phyloP scores from a whole-genome alignment of 352 stramenopile species.

The Elongisporangium anandrum region DNA sequence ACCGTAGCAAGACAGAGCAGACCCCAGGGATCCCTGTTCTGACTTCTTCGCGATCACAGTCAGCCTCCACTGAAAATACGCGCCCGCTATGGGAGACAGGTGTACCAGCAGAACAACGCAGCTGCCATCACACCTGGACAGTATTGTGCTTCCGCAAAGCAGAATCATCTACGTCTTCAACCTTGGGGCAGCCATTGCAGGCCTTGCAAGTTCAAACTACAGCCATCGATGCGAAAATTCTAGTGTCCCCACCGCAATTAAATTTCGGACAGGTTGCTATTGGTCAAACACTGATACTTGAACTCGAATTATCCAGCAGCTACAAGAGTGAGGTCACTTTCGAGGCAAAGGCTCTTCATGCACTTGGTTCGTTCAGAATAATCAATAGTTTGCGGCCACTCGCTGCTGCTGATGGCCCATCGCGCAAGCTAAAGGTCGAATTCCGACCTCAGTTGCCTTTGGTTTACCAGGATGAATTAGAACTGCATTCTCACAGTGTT shows the following conservation, averaged over 20 bases:
- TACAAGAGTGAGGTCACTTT: conserved; percentile 32
- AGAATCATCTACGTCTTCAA: conserved; percentile 5
- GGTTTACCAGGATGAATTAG: conserved; percentile 71
- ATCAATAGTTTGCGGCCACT: conserved; percentile 65
- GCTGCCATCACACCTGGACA: conserved; percentile 74
- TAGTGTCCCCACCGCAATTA: conserved; percentile 34
- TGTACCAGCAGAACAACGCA: conserved; percentile 40
- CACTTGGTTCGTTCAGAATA: conserved; percentile 76
- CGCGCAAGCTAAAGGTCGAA: conserved; percentile 41
- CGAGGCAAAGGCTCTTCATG: conserved; percentile 57
- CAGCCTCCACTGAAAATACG: no score
- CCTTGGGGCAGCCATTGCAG: conserved; percentile 17
- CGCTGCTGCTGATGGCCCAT: conserved; percentile 10
- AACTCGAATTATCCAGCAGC: conserved; percentile 63
- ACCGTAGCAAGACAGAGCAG: neutral
- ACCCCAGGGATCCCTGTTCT: neutral
- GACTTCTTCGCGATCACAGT: neutral
- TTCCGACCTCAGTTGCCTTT: conserved; percentile 55
- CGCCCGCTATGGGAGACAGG: conserved; percentile 4
- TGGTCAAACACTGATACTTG: conserved; percentile 47
- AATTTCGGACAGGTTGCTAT: conserved; percentile 88
- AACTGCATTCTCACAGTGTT: conserved; percentile 30
- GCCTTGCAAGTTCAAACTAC: conserved; percentile 69
- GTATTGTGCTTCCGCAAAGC: conserved; percentile 59
- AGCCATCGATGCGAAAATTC: conserved; percentile 46